Conservation (phyloP, 23 red algal genomes). For the Agarophyton chilense region DNA sequence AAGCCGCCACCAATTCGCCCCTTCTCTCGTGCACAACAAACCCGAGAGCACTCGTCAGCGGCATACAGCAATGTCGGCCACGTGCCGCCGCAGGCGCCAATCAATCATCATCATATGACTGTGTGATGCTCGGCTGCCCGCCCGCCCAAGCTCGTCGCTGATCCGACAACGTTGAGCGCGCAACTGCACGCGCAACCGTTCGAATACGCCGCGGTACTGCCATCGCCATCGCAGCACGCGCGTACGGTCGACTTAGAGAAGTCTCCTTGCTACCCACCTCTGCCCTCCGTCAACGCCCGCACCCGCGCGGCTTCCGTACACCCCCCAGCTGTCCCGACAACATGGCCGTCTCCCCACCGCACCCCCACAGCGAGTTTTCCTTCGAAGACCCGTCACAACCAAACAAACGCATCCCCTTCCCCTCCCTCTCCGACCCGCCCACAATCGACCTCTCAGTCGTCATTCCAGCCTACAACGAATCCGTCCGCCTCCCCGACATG, state of each 20-base stretch:
- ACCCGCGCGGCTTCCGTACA: background rate
- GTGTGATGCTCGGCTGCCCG: too few species aligned
- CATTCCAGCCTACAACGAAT: conserved; percentile 96
- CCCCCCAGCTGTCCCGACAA: background rate
- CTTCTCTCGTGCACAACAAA: background rate
- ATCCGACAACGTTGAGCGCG: too few species aligned
- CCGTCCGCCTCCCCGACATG: conserved; percentile 77
- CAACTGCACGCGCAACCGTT: too few species aligned
- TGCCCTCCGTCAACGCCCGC: background rate
- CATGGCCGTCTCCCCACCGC: background rate
- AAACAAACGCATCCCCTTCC: background rate
- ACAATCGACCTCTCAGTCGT: conserved; percentile 69
- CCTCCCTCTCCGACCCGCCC: background rate
- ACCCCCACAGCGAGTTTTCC: conserved; percentile 3
- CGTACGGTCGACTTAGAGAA: too few species aligned
- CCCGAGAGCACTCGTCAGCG: background rate
- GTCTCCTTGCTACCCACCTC: background rate
- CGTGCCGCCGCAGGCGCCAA: background rate
- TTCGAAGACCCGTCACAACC: conserved; percentile 16
- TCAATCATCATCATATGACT: background rate
- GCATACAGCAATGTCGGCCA: background rate
- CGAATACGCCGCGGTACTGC: too few species aligned
- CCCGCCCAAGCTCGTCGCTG: too few species aligned
- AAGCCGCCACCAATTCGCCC: background rate
- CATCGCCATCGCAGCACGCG: too few species aligned